Evolutionary conservation across 495 filamentous ascomycete genomes (phyloP).

Genomic region (Xylaria castorea): DNA sequence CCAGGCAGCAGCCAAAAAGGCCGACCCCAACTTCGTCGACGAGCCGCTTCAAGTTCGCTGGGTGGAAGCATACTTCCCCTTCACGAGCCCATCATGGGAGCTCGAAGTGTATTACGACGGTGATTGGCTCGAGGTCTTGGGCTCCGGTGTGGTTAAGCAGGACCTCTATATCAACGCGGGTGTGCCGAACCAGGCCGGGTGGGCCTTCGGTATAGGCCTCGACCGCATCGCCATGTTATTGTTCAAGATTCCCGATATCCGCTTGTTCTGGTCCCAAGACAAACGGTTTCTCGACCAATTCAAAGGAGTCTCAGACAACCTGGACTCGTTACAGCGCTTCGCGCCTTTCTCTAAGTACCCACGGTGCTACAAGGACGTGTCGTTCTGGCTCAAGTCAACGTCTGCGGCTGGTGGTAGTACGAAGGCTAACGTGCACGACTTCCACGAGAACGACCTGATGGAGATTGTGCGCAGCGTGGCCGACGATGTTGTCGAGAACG

Average conservation of each 20-base stretch:
- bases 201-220: conserved; percentile 94
- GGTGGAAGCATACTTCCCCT: conserved; percentile 97
- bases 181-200: conserved; percentile 78
- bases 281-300: conserved; percentile 85
- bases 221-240: conserved; percentile 96
- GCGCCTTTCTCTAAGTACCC: conserved; percentile 89
- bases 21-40: conserved; percentile 53
- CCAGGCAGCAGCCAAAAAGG: conserved; percentile 65
- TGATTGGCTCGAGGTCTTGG: conserved; percentile 93
- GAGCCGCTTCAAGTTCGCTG: conserved; percentile 86
- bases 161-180: conserved; percentile 77
- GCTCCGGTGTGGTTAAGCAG: conserved; percentile 90
- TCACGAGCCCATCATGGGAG: conserved; percentile 94
- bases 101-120: conserved; percentile 94
- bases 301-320: conserved; percentile 56
- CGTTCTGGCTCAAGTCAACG: conserved; percentile 82
- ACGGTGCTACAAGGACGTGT: conserved; percentile 84
- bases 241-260: conserved; percentile 93
- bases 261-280: conserved; percentile 95
- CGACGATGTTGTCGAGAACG: conserved; percentile 87
- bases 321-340: conserved; percentile 67
- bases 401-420: conserved; percentile 61
- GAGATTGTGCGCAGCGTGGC: conserved; percentile 83
- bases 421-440: conserved; percentile 50
- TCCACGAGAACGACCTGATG: conserved; percentile 98